phyloP scores from a whole-genome alignment of 73 alveolate genomes.

The Tetrahymena thermophila region DNA sequence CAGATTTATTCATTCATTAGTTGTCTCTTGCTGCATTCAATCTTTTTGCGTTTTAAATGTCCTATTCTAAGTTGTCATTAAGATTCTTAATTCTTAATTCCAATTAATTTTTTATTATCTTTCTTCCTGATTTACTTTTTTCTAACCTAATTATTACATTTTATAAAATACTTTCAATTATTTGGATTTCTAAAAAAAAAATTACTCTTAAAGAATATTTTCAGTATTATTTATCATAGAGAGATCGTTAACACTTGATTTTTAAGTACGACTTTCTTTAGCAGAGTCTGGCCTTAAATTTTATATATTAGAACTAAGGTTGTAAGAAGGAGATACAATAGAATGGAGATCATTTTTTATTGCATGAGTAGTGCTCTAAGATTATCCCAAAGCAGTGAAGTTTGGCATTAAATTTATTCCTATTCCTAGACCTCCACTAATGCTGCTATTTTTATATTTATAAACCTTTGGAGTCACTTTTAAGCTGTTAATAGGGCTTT shows the following conservation, averaged over 20 bases:
- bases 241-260: neutral
- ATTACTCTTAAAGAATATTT: neutral
- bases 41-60: neutral
- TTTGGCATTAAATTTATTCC: neutral
- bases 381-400: neutral
- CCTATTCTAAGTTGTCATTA: neutral
- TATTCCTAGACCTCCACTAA: neutral
- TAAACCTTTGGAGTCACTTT: neutral
- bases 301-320: neutral
- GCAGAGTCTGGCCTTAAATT: neutral
- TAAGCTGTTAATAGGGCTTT: neutral
- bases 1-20: neutral
- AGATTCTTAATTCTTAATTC: neutral
- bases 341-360: neutral
- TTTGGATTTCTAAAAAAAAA: neutral
- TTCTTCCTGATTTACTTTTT: neutral
- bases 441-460: neutral
- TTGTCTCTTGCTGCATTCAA: neutral
- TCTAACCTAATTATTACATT: neutral
- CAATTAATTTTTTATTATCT: neutral
- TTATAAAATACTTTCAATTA: neutral
- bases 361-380: neutral
- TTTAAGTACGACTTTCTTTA: neutral
- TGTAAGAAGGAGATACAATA: neutral
- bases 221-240: neutral